Conservation (phyloP, 169 alveolate species). For the Plasmodium malariae region DNA sequence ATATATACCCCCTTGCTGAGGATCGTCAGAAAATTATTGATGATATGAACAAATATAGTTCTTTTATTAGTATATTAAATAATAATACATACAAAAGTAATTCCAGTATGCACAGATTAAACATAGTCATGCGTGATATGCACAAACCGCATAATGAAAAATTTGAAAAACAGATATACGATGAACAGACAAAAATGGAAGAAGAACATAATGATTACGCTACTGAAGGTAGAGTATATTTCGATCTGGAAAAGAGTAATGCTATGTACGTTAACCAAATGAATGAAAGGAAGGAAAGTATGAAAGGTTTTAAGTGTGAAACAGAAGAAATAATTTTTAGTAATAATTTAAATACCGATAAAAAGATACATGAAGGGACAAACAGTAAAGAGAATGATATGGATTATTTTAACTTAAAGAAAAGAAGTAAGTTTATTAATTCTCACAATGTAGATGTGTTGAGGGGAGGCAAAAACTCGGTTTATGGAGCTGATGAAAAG, state of each 20-base stretch:
- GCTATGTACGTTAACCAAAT: not conserved
- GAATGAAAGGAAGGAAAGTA: not conserved
- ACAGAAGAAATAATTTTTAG: not conserved
- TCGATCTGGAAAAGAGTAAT: not conserved
- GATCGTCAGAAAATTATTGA: not conserved
- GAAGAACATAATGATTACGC: not conserved
- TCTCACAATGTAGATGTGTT: not conserved
- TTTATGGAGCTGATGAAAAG: no score
- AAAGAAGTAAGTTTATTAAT: not conserved
- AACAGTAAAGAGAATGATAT: not conserved
- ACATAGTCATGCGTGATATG: not conserved
- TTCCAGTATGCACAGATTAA: no score
- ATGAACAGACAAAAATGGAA: not conserved
- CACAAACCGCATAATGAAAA: not conserved
- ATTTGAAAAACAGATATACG: not conserved
- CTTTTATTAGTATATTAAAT: no score
- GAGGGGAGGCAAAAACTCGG: no score
- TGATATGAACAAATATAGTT: no score
- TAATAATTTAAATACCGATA: not conserved
- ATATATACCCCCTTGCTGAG: not conserved
- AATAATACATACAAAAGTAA: no score
- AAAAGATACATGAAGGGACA: not conserved
- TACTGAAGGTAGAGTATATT: not conserved
- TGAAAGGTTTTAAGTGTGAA: not conserved
- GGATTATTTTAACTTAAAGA: slow-evolving; percentile 3